phyloP scores from a whole-genome alignment of 495 filamentous ascomycete genomes.

The Rhizodiscina lignyota region DNA sequence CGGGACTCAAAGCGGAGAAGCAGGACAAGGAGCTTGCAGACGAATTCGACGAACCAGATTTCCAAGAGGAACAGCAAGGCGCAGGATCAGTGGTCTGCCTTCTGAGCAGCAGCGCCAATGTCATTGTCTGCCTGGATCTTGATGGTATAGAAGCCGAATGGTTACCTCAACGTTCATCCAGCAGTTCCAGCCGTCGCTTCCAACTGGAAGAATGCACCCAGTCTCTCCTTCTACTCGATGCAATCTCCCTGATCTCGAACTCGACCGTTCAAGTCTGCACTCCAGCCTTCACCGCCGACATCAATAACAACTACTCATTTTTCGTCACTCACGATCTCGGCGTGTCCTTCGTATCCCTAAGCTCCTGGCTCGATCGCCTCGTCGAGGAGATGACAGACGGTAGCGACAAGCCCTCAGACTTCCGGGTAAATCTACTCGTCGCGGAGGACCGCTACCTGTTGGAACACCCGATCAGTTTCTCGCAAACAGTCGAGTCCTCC shows the following conservation, averaged over 20 bases:
- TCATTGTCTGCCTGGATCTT: slow-evolving; percentile 65
- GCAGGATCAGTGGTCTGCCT: slow-evolving; percentile 62
- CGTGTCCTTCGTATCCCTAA: slow-evolving; percentile 52
- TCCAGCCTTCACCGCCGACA: too few species aligned
- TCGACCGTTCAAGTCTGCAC: too few species aligned
- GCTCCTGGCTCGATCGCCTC: slow-evolving; percentile 58
- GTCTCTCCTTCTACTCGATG: slow-evolving; percentile 11
- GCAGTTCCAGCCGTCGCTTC: background rate
- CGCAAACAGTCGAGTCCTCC: too few species aligned
- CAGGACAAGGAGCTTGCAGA: slow-evolving; percentile 33
- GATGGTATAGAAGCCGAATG: slow-evolving; percentile 72
- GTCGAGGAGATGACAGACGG: slow-evolving; percentile 56
- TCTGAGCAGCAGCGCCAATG: slow-evolving; percentile 50
- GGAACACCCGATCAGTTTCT: slow-evolving; percentile 39
- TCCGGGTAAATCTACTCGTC: slow-evolving; percentile 55
- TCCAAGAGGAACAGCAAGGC: slow-evolving; percentile 5
- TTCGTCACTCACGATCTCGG: slow-evolving; percentile 50
- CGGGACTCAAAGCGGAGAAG: slow-evolving; percentile 29
- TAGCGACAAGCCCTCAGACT: slow-evolving; percentile 47
- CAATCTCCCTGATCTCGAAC: slow-evolving; percentile 5
- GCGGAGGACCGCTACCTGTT: slow-evolving; percentile 42
- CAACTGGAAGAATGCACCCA: slow-evolving; percentile 3
- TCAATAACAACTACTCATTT: slow-evolving; percentile 3
- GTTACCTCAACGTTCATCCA: slow-evolving; percentile 26
- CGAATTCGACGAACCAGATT: slow-evolving; percentile 32